Evolutionary conservation across 2,329 filamentous ascomycete genomes (phyloP), one percentile per base, ranked within the genome.

Genomic region (Alternaria viburni): DNA sequence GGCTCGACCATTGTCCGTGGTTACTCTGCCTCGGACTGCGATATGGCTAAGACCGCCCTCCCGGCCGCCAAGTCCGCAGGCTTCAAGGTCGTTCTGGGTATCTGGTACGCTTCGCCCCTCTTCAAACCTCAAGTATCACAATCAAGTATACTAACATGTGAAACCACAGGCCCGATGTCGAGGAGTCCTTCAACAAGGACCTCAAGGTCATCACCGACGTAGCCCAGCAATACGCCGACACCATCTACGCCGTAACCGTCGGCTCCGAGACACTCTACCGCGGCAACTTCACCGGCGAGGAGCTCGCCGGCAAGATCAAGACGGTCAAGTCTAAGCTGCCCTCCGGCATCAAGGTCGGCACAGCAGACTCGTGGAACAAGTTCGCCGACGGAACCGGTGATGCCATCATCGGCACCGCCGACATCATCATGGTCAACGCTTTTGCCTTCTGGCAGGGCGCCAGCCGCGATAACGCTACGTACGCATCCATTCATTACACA

Each of bases 331-430:
- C 81, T 44, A 81, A 85, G 30, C 76, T 90, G 75, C 83, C 85
- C 69, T 77, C 76, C 25, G 68, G 70, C 64, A 82, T 88, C 70
- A 86, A 85, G 69, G 83, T 91, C 47, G 90, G 90, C 54, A 91
- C 88, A 11, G 90, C 90, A 8, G 90, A 92, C 80, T 88, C 85
- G 75, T 92, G 90, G 90, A 92, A 91, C 82, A 91, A 90, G 80
- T 89, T 84, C 73, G 84, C 86, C 50, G 89, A 91, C 74, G 89
- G 89, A 43, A 91, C 89, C 25, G 89, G 87, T 43, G 87, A 92
- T 77, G 82, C 86, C 13, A 81, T 91, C 67, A 86, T 91, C 72
- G 85, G 84, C 50, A 86, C 85, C 55, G 88, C 90, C 55, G 87
- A 86, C 59, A 84, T 91, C 61, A 80, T 89, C 60, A 82, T 92